Evolutionary conservation across 148 eudicot species (phyloP), one percentile per base, ranked within the genome.

Genomic region (Dianthus caryophyllus): DNA sequence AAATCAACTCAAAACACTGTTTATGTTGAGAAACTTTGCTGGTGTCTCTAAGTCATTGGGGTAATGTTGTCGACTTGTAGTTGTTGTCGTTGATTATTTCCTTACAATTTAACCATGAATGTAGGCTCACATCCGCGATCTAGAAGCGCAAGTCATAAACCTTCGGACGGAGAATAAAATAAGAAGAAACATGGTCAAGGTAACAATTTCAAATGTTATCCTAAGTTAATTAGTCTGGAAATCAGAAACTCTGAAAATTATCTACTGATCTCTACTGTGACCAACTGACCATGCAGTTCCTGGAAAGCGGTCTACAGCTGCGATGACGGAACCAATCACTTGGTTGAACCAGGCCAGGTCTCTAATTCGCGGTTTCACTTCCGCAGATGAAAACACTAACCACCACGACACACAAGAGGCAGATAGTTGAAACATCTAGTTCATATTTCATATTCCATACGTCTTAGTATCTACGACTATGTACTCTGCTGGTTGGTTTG

Each of bases 171-270:
- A 74, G 39, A 74, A 68, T n/a, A 74, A 54, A 73, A 68, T 61
- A 11, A 43, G 73, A 62, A 74, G 64, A 43, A 74, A 74, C 73
- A 50, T 61, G 43, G 43, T 74, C 7, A 68, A 74, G 77, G 73
- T 68, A 61, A 51, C 29, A 25, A 24, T 1, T 12, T 6, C 6
- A 1, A 54, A 22, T 29, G 7, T 36, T 22, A 21, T 22, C 57
- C 57, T 52, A 22, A 52, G 21, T 22, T 5, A 48, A 14, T 16
- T 4, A 12, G 51, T 48, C 51, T 48, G 20, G 20, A 12, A 15
- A 48, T 48, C 48, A 44, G 1, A 44, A 13, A 44, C 48, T 44
- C 24, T 50, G 20, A 10, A n/a, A 25, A 46, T 26, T 64, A 9
- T 21, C 18, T 54, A 12, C 6, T 26, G 36, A 18, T 38, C 21